Conservation (phyloP, 805 yeast genomes). For the Metschnikowia anglica region DNA sequence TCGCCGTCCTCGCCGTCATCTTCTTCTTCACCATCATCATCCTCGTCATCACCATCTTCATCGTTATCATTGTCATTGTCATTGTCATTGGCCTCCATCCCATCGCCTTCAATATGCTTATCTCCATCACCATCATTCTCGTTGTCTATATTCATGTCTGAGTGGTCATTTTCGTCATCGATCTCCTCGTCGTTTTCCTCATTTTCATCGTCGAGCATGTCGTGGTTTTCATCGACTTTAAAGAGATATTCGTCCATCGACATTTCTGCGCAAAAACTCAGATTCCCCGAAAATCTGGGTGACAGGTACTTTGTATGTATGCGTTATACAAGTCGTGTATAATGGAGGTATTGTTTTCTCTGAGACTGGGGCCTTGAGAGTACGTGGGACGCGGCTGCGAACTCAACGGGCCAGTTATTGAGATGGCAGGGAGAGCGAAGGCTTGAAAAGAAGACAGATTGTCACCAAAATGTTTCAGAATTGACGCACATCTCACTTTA, state of each 20-base stretch:
- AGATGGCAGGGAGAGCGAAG: too few species aligned
- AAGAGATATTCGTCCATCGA: constrained; percentile 25
- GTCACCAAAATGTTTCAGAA: too few species aligned
- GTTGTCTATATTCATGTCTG: constrained; percentile 20
- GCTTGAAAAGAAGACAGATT: too few species aligned
- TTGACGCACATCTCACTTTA: too few species aligned
- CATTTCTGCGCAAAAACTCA: constrained; percentile 11
- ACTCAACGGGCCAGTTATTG: background rate
- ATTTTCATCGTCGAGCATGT: constrained; percentile 17
- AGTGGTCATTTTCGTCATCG: constrained; percentile 18
- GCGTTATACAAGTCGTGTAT: background rate
- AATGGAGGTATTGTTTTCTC: background rate
- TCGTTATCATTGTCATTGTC: constrained; percentile 15
- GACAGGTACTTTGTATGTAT: background rate
- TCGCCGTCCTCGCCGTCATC: constrained; percentile 26
- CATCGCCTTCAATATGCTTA: constrained; percentile 20
- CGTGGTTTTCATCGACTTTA: constrained; percentile 22
- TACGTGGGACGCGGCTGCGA: constrained; percentile 1
- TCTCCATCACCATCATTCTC: constrained; percentile 18
- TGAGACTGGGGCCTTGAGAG: too few species aligned
- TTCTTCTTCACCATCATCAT: constrained; percentile 22
- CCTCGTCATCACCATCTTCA: constrained; percentile 20
- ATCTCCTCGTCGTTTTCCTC: too few species aligned
- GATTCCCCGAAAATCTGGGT: too few species aligned
- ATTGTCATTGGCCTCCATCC: constrained; percentile 12